Conservation (phyloP, 2,329 filamentous ascomycete species). For the Shiraia bambusicola region DNA sequence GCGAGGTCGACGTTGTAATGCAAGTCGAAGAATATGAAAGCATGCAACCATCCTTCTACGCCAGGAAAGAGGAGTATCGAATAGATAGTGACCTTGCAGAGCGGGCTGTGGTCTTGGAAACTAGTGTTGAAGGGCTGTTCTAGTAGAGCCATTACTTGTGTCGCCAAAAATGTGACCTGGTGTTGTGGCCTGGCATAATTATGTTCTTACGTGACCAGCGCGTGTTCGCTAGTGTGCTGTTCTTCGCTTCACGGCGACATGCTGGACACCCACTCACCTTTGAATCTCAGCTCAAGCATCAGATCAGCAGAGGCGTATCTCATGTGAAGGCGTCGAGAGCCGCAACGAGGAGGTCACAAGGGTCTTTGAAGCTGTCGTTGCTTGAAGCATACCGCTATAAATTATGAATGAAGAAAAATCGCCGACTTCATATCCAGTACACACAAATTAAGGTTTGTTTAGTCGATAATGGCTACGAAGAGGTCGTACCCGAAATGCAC, state of each 20-base stretch:
- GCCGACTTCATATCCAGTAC: background rate
- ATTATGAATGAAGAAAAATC: background rate
- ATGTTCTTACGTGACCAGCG: constrained; percentile 9
- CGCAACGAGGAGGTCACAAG: too few relatives aligned
- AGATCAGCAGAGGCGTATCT: background rate
- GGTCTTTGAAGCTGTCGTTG: too few relatives aligned
- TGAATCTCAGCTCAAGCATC: background rate
- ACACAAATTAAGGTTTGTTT: constrained; percentile 20
- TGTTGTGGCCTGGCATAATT: constrained; percentile 5
- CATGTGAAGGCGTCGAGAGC: background rate
- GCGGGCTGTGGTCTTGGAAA: too few relatives aligned
- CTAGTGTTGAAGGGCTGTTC: too few relatives aligned
- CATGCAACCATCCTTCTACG: too few relatives aligned
- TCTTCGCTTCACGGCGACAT: constrained; percentile 3
- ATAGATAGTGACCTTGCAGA: too few relatives aligned
- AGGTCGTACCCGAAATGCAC: constrained; percentile 18
- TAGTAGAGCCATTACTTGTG: too few relatives aligned
- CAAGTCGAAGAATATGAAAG: too few relatives aligned
- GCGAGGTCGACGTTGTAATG: too few relatives aligned
- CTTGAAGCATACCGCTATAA: too few relatives aligned
- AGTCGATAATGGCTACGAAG: constrained; percentile 13
- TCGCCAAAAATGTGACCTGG: background rate
- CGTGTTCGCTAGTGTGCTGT: constrained; percentile 16
- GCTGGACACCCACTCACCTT: background rate
- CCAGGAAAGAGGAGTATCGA: too few relatives aligned